phyloP scores from a whole-genome alignment of 2,329 filamentous ascomycete species.

The Graphilbum fragrans region DNA sequence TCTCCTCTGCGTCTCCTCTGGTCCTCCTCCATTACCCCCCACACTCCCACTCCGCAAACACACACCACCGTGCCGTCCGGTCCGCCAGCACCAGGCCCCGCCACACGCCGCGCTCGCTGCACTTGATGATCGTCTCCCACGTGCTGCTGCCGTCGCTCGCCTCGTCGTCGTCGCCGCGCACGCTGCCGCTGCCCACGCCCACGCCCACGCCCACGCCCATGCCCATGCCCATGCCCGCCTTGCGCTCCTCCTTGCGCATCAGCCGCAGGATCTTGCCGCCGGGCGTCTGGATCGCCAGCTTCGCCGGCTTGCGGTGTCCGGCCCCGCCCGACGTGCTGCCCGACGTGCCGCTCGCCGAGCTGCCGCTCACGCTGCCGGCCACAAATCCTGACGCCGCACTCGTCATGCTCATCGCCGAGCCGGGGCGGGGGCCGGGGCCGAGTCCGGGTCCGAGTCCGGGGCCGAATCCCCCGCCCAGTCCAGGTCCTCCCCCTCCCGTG shows the following conservation, averaged over 20 bases:
- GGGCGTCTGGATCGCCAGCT: conserved; percentile 87
- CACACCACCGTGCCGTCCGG: conserved; percentile 75
- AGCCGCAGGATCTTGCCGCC: conserved; percentile 87
- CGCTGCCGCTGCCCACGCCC: conserved; percentile 18
- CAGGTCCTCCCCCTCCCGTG: background rate
- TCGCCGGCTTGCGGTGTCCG: conserved; percentile 71
- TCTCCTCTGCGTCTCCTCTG: background rate
- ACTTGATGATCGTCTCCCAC: conserved; percentile 89
- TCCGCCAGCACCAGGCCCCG: conserved; percentile 72
- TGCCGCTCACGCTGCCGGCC: conserved; percentile 33
- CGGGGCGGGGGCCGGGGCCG: conserved; percentile 28
- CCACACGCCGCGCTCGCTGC: conserved; percentile 71
- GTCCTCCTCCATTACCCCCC: conserved; percentile 7
- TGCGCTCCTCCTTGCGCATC: conserved; percentile 66
- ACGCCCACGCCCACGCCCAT: conserved; percentile 29
- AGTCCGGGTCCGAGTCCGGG: background rate
- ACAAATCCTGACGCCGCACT: conserved; percentile 27
- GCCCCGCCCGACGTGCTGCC: conserved; percentile 32
- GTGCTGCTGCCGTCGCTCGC: conserved; percentile 52
- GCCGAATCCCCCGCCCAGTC: background rate
- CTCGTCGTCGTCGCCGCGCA: conserved; percentile 36
- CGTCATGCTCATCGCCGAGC: conserved; percentile 54
- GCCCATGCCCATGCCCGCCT: conserved; percentile 27
- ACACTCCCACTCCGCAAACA: conserved; percentile 81
- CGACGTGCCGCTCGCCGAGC: conserved; percentile 22